phyloP scores from a whole-genome alignment of 2,329 filamentous ascomycete species.

The Dendryphion nanum region DNA sequence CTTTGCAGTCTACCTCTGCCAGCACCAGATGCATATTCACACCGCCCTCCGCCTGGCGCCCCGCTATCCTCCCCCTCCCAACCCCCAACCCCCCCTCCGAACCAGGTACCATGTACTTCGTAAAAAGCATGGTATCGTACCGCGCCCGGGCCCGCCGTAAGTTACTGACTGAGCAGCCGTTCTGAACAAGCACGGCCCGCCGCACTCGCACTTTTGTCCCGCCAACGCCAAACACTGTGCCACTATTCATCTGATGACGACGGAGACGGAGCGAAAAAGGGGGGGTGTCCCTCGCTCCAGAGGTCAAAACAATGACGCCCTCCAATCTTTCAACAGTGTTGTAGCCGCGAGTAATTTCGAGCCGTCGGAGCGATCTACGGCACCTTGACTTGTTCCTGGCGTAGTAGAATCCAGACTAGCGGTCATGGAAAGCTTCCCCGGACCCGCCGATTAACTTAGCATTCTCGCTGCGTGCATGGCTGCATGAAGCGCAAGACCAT shows the following conservation, averaged over 20 bases:
- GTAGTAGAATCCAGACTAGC: conserved; percentile 29
- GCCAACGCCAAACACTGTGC: conserved; percentile 6
- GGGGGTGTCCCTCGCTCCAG: too few relatives aligned
- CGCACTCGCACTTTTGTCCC: too few relatives aligned
- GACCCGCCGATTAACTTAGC: conserved; percentile 28
- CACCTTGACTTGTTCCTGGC: conserved; percentile 34
- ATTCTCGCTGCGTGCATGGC: conserved; percentile 5
- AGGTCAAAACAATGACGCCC: neutral
- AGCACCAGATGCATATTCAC: conserved; percentile 14
- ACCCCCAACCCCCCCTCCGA: too few relatives aligned
- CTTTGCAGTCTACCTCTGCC: conserved; percentile 26
- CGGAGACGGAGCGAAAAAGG: conserved; percentile 16
- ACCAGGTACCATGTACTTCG: too few relatives aligned
- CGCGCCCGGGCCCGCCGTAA: too few relatives aligned
- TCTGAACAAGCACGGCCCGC: too few relatives aligned
- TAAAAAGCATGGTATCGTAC: too few relatives aligned
- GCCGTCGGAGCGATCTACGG: conserved; percentile 25
- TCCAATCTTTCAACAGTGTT: conserved; percentile 13
- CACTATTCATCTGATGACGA: conserved; percentile 24
- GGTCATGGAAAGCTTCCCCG: conserved; percentile 36
- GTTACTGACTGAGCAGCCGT: too few relatives aligned
- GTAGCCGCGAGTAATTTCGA: conserved; percentile 30
- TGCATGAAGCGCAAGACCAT: conserved; percentile 12
- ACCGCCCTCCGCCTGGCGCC: conserved; percentile 12
- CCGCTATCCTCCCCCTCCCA: too few relatives aligned